phyloP scores from a whole-genome alignment of 2,329 filamentous ascomycete genomes.

The Claviceps quebecensis region DNA sequence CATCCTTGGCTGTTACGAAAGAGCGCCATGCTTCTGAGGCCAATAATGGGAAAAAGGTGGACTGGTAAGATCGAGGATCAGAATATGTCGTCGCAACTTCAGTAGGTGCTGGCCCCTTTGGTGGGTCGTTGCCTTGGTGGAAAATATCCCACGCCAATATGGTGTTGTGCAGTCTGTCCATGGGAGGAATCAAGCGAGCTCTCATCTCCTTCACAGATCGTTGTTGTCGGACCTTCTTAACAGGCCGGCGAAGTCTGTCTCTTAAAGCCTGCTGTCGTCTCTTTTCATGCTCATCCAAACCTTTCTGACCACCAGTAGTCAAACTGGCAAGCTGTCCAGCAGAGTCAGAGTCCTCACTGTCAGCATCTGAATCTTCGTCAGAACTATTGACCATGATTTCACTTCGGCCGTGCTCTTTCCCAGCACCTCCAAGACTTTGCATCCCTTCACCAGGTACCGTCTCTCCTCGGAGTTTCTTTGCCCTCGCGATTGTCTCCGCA shows the following conservation, averaged over 20 bases:
- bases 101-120: constrained; percentile 57
- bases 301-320: constrained; percentile 33
- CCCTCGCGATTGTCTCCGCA: constrained; percentile 54
- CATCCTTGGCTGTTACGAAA: constrained; percentile 80
- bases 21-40: constrained; percentile 92
- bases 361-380: constrained; percentile 59
- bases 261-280: constrained; percentile 33
- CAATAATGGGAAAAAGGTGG: constrained; percentile 79
- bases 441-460: constrained; percentile 52
- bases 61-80: constrained; percentile 66
- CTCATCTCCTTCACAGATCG: constrained; percentile 88
- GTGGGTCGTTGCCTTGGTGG: constrained; percentile 73
- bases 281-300: constrained; percentile 32
- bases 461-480: constrained; percentile 34
- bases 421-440: constrained; percentile 53
- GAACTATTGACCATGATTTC: constrained; percentile 85
- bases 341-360: constrained; percentile 43
- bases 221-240: constrained; percentile 69
- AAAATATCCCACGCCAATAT: constrained; percentile 95
- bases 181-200: constrained; percentile 77
- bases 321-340: constrained; percentile 36
- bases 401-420: constrained; percentile 69
- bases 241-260: constrained; percentile 50
- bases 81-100: constrained; percentile 66
- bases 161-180: constrained; percentile 69